Base-by-base conservation (phyloP, 2,329 filamentous ascomycete genomes). In the Ophiostoma sp. region DNA sequence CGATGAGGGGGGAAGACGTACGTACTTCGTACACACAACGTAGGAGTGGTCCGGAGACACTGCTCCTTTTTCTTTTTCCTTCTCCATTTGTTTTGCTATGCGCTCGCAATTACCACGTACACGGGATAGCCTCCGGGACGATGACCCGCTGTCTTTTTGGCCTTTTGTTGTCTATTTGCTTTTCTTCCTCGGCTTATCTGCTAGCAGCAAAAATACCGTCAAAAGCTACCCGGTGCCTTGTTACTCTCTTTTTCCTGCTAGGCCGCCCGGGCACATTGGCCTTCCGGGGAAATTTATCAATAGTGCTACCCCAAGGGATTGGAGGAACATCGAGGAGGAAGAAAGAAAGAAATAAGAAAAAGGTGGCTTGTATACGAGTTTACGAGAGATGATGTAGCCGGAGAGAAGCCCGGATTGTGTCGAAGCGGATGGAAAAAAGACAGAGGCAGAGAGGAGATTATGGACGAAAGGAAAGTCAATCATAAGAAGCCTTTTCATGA, bases 141-240 rank as follows among this genome's bases (percentile, higher is more conserved):
- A 42, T 66, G 22, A 6, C 15, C 61, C 61, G 61, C 36, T 63
- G 63, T 31, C 12, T 59, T 39, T 68, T 25, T n/a, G 50, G 50
- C 22, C 25, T 25, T 8, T 55, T 25, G 5, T 19, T 45, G 9
- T 7, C 22, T 28, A 28, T 19, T 19, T n/a, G n/a, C n/a, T 17
- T 63, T 22, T n/a, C 39, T 68, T 45, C 63, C 66, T 69, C 66
- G 66, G 66, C 66, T 55, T 69, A 55, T 69, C 45, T 55, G 66
- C 28, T 36, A 25, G 66, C 66, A 52, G 28, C 28, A 59, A 22
- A 31, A 55, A 55, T 39, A 64, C 36, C 6, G n/a, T 28, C 22
- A 22, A 66, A 66, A 45, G 61, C 22, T 66, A 45, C 36, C 39
- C n/a, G 61, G 61, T 4, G 36, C 36, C 36, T 28, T 28, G 39